Percentiles rank a stretch among this genome's conserved stretches.
These are phyloP conservation scores for Luffa aegyptiaca DNA, from an alignment of 306 rosid genomes.

Conservation along the genomic window DNA sequence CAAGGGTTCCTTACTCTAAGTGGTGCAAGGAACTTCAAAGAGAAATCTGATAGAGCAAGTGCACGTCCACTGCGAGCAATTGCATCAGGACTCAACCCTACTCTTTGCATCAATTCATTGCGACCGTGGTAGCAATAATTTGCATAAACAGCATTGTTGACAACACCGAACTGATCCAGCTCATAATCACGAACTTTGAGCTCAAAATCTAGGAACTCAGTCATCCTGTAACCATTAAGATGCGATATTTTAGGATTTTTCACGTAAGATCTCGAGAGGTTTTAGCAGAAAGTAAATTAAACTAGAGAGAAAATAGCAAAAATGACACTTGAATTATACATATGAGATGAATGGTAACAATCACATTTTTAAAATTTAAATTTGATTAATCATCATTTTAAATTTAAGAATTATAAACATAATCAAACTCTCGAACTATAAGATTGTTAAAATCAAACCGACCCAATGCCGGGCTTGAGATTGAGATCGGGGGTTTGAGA, in stretches of 20 bases:
- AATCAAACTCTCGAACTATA: too few species aligned
- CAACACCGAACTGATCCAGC: conserved; percentile 81
- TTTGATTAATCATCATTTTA: too few species aligned
- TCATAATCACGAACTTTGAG: conserved; percentile 80
- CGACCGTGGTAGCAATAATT: conserved; percentile 85
- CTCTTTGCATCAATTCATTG: conserved; percentile 44
- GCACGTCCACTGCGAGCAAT: conserved; percentile 58
- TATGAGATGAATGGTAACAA: too few species aligned
- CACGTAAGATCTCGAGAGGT: too few species aligned
- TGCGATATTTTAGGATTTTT: too few species aligned
- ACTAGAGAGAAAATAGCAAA: too few species aligned
- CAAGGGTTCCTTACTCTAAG: conserved; percentile 26
- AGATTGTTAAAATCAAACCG: too few species aligned
- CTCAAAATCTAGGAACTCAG: conserved; percentile 43
- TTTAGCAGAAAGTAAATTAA: too few species aligned
- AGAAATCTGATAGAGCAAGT: conserved; percentile 52
- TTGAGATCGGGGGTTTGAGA: not conserved
- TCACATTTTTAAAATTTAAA: too few species aligned
- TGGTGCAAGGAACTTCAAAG: conserved; percentile 69
- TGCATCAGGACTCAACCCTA: conserved; percentile 46
- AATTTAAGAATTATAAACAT: too few species aligned
- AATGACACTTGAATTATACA: too few species aligned
- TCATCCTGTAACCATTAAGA: conserved; percentile 37
- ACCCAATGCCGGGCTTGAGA: too few species aligned
- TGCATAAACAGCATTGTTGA: conserved; percentile 80